These are phyloP conservation scores for Euryodendron excelsum DNA, from an alignment of 148 eudicot genomes.

Conservation along the genomic window DNA sequence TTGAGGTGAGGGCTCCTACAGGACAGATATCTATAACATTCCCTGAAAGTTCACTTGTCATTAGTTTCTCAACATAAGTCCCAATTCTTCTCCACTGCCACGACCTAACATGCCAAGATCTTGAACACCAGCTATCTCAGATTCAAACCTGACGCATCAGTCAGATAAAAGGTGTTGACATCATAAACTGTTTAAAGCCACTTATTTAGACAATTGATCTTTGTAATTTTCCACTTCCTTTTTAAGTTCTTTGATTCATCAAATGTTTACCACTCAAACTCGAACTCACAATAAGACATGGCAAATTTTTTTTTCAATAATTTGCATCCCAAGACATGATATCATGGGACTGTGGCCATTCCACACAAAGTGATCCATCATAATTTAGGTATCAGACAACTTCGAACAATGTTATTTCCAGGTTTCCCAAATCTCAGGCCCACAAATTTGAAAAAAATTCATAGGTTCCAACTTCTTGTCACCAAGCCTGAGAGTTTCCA, in stretches of 20 bases:
- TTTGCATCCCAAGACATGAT: not conserved
- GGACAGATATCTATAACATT: slow-evolving; percentile 99
- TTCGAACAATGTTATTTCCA: not conserved
- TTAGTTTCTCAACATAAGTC: slow-evolving; percentile 89
- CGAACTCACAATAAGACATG: not conserved
- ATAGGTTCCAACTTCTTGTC: not conserved
- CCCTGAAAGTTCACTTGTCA: slow-evolving; percentile 99
- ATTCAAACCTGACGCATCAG: slow-evolving; percentile 97
- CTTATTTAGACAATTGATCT: too few species aligned
- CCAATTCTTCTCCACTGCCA: slow-evolving; percentile 99
- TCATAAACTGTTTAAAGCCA: not conserved
- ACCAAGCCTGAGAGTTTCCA: not conserved
- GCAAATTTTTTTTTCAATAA: not conserved
- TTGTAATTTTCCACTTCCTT: too few species aligned
- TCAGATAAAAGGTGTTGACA: slow-evolving; percentile 13
- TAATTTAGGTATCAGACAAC: not conserved
- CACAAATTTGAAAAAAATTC: not conserved
- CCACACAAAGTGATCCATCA: not conserved
- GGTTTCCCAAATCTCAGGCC: not conserved
- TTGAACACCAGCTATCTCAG: slow-evolving; percentile 90
- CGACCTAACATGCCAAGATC: slow-evolving; percentile 99
- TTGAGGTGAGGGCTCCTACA: slow-evolving; percentile 97
- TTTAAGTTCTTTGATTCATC: too few species aligned
- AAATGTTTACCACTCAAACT: not conserved
- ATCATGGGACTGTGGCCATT: not conserved